Percentiles rank a stretch among this genome's conserved stretches.
phyloP scores from a whole-genome alignment of 495 filamentous ascomycete species.

The Sabuloglossum arenarium region DNA sequence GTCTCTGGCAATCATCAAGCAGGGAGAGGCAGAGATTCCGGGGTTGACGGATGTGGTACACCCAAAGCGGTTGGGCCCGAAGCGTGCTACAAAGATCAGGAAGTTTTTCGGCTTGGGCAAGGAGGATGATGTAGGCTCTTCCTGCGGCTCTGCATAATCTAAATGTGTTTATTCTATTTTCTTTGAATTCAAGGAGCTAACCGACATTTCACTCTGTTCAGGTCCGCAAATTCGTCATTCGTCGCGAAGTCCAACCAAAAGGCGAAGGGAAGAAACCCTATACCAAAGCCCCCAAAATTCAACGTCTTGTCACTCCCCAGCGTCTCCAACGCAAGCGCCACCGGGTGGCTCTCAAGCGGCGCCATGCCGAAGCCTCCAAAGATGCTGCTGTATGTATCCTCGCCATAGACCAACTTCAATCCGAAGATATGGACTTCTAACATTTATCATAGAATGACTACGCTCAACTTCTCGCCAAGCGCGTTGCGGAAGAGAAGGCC shows the following conservation, averaged over 20 bases:
- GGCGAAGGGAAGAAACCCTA: slow-evolving; percentile 88
- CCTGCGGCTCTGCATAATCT: slow-evolving; percentile 11
- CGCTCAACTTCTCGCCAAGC: slow-evolving; percentile 77
- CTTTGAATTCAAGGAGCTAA: slow-evolving; percentile 4
- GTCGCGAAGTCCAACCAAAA: slow-evolving; percentile 89
- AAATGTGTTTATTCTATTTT: background rate
- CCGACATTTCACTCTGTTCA: slow-evolving; percentile 14
- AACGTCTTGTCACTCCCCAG: slow-evolving; percentile 97
- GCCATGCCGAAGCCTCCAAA: slow-evolving; percentile 79
- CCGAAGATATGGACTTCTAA: slow-evolving; percentile 17
- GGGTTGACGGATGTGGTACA: slow-evolving; percentile 90
- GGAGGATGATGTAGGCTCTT: slow-evolving; percentile 92
- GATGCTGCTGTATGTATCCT: slow-evolving; percentile 79
- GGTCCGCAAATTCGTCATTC: slow-evolving; percentile 98
- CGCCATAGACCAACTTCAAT: background rate
- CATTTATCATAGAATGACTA: slow-evolving; percentile 51
- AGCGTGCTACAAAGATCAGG: slow-evolving; percentile 98
- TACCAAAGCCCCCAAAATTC: slow-evolving; percentile 99
- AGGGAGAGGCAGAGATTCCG: slow-evolving; percentile 81
- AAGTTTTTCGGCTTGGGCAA: slow-evolving; percentile 97
- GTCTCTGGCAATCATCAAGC: slow-evolving; percentile 86
- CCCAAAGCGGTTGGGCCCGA: slow-evolving; percentile 95
- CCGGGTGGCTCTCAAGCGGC: slow-evolving; percentile 90
- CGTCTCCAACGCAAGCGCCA: slow-evolving; percentile 99
- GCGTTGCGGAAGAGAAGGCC: slow-evolving; percentile 82